Evolutionary conservation across 495 filamentous ascomycete species (phyloP).

Genomic region (Hapsidospora chrysogenum): DNA sequence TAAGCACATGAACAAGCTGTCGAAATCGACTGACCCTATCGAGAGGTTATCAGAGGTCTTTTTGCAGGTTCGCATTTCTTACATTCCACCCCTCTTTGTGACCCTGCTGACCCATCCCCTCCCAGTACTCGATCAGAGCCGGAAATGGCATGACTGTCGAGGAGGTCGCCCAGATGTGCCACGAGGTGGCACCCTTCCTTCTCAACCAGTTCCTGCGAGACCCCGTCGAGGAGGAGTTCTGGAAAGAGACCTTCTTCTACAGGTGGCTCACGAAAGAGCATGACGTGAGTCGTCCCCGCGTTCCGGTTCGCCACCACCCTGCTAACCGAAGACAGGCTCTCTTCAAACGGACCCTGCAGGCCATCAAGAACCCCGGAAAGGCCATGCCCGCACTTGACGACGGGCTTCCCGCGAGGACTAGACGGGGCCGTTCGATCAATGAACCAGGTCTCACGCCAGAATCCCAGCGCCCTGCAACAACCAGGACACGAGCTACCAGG

Average conservation of each 20-base stretch:
- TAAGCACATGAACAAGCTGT: slow-evolving; percentile 13
- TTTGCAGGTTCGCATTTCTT: slow-evolving; percentile 1
- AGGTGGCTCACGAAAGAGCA: slow-evolving; percentile 14
- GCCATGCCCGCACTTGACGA: too few relatives aligned
- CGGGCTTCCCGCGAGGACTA: too few relatives aligned
- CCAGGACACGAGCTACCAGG: too few relatives aligned
- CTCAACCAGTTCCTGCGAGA: slow-evolving; percentile 23
- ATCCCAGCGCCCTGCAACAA: too few relatives aligned
- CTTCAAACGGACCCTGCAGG: background rate
- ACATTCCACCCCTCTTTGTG: slow-evolving; percentile 2
- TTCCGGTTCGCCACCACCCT: too few relatives aligned
- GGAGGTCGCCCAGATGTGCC: slow-evolving; percentile 18
- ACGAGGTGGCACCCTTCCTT: slow-evolving; percentile 21
- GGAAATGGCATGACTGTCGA: slow-evolving; percentile 23
- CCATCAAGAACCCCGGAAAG: slow-evolving; percentile 1
- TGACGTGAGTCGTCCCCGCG: slow-evolving; percentile 12
- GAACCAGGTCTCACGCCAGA: too few relatives aligned
- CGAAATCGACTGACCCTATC: slow-evolving; percentile 10
- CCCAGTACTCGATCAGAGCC: slow-evolving; percentile 20
- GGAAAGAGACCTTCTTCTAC: slow-evolving; percentile 19
- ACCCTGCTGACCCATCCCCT: slow-evolving; percentile 1
- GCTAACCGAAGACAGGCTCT: background rate
- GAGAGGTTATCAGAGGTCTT: slow-evolving; percentile 13
- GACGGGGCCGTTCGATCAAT: too few relatives aligned
- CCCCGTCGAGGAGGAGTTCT: slow-evolving; percentile 4